phyloP scores from a whole-genome alignment of 2,329 filamentous ascomycete species.

The Ustilaginoidea virens region DNA sequence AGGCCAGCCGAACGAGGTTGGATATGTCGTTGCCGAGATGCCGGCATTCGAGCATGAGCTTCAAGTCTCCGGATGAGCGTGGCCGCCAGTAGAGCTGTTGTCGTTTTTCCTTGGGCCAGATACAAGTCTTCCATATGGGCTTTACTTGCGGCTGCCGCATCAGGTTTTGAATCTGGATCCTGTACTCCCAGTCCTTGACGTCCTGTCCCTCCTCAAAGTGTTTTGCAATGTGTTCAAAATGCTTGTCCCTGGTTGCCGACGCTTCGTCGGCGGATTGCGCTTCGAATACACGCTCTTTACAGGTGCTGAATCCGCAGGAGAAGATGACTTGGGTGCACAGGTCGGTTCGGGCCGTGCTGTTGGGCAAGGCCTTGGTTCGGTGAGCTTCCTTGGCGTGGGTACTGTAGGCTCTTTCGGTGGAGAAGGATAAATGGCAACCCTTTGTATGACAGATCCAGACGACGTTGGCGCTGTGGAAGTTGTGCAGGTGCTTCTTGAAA shows the following conservation, averaged over 20 bases:
- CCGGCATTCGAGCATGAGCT: constrained; percentile 28
- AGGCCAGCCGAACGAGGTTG: constrained; percentile 26
- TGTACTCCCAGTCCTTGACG: constrained; percentile 27
- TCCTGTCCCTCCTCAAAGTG: constrained; percentile 28
- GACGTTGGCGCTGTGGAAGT: constrained; percentile 27
- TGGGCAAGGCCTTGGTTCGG: constrained; percentile 24
- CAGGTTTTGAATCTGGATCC: constrained; percentile 26
- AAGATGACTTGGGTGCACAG: constrained; percentile 28
- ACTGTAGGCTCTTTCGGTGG: constrained; percentile 28
- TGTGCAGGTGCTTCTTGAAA: constrained; percentile 33
- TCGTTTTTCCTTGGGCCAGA: constrained; percentile 28
- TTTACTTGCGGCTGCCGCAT: constrained; percentile 27
- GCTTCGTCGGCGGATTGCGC: constrained; percentile 21
- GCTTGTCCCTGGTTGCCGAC: constrained; percentile 22
- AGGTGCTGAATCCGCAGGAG: constrained; percentile 25
- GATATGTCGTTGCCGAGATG: constrained; percentile 25
- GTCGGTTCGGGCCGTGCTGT: constrained; percentile 24
- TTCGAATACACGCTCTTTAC: constrained; percentile 28
- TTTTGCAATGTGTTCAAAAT: constrained; percentile 31
- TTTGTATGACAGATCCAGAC: constrained; percentile 27
- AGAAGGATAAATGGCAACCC: constrained; percentile 26
- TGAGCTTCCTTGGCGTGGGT: constrained; percentile 28
- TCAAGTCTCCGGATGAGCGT: constrained; percentile 26
- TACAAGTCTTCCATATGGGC: constrained; percentile 28
- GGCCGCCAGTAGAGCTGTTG: constrained; percentile 24